phyloP scores from a whole-genome alignment of 192 early-diverging fungal genomes.

The Thoreauomyces humboldtii region DNA sequence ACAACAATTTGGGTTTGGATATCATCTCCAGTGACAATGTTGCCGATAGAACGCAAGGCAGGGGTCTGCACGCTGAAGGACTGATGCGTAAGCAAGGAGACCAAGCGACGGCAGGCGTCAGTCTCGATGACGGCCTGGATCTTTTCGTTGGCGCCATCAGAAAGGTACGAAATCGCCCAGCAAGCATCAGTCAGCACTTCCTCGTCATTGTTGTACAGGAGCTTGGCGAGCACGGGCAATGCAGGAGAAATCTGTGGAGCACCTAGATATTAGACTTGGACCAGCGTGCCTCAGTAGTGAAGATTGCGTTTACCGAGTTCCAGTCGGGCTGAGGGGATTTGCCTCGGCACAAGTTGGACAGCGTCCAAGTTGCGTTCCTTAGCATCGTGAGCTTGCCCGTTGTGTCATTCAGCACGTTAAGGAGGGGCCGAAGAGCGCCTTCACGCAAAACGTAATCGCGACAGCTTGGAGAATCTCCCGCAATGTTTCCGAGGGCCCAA shows the following conservation, averaged over 20 bases:
- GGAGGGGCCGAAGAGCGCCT: slow-evolving; percentile 83
- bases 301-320: slow-evolving; percentile 52
- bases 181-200: slow-evolving; percentile 98
- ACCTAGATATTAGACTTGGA: not conserved
- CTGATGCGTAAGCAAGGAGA: slow-evolving; percentile 83
- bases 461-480: slow-evolving; percentile 89
- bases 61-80: slow-evolving; percentile 92
- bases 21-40: slow-evolving; percentile 99
- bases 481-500: slow-evolving; percentile 99
- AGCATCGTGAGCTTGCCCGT: slow-evolving; percentile 93
- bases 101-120: slow-evolving; percentile 88
- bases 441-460: slow-evolving; percentile 83
- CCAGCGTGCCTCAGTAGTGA: not conserved
- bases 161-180: slow-evolving; percentile 99
- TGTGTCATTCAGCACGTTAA: slow-evolving; percentile 80
- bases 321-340: slow-evolving; percentile 95
- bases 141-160: slow-evolving; percentile 95
- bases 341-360: slow-evolving; percentile 98
- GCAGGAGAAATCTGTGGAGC: slow-evolving; percentile 74
- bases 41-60: slow-evolving; percentile 93
- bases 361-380: slow-evolving; percentile 97
- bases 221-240: slow-evolving; percentile 83
- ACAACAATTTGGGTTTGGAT: slow-evolving; percentile 94
- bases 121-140: slow-evolving; percentile 97
- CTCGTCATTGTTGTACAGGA: slow-evolving; percentile 88